Evolutionary conservation across 2,329 filamentous ascomycete genomes (phyloP).

Genomic region (Myotisia sp.): DNA sequence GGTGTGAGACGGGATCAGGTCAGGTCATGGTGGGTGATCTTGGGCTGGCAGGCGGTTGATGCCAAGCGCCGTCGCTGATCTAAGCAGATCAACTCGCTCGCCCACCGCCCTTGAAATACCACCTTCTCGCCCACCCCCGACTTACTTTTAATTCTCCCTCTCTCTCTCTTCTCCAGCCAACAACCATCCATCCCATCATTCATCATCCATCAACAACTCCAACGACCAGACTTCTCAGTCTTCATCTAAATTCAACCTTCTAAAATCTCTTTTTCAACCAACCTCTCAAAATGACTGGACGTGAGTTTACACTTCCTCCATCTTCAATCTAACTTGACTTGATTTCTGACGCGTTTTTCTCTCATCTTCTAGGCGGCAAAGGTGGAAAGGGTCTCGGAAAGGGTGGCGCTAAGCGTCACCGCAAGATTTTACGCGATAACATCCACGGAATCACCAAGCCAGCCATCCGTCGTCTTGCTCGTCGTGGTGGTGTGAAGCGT

Average conservation of each 20-base stretch:
- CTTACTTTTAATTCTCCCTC: slow-evolving; percentile 14
- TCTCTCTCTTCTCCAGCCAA: slow-evolving; percentile 15
- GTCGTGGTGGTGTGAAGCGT: slow-evolving; percentile 99
- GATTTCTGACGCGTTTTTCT: slow-evolving; percentile 32
- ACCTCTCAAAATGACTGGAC: slow-evolving; percentile 43
- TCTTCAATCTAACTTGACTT: slow-evolving; percentile 10
- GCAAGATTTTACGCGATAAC: slow-evolving; percentile 99
- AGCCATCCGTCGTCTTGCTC: slow-evolving; percentile 92
- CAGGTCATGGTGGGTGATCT: too few relatives aligned
- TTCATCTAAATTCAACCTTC: too few relatives aligned
- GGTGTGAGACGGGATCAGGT: too few relatives aligned
- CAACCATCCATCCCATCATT: slow-evolving; percentile 12
- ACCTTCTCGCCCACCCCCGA: slow-evolving; percentile 19
- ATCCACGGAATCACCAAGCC: slow-evolving; percentile 99
- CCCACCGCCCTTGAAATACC: slow-evolving; percentile 34
- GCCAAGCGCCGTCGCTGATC: too few relatives aligned
- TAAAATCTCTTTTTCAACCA: slow-evolving; percentile 14
- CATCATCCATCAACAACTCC: slow-evolving; percentile 3
- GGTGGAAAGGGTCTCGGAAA: slow-evolving; percentile 96
- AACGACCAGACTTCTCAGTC: slow-evolving; percentile 11
- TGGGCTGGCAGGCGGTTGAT: too few relatives aligned
- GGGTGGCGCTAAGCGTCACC: slow-evolving; percentile 96
- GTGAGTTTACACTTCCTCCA: slow-evolving; percentile 31
- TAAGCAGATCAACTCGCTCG: too few relatives aligned
- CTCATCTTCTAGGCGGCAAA: slow-evolving; percentile 56